phyloP scores from a whole-genome alignment of 2,329 filamentous ascomycete species.

The Curvularia spicifera region DNA sequence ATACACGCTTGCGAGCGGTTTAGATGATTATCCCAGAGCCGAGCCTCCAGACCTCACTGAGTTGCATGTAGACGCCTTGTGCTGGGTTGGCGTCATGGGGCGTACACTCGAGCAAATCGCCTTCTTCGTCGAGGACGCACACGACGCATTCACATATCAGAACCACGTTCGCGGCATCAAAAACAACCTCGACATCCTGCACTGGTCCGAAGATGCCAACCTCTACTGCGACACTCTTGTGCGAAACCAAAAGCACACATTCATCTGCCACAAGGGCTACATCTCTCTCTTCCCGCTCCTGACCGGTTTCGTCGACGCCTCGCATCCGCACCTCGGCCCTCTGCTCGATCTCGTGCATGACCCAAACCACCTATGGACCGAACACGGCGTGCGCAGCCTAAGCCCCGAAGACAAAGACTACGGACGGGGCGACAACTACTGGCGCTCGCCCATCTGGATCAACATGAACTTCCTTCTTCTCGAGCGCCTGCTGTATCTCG shows the following conservation, averaged over 20 bases:
- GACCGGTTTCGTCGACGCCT: constrained; percentile 74
- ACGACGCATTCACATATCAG: constrained; percentile 74
- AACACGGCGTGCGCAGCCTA: constrained; percentile 83
- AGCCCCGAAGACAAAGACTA: constrained; percentile 81
- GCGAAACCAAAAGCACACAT: constrained; percentile 80
- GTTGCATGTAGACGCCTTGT: constrained; percentile 89
- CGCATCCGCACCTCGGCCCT: constrained; percentile 74
- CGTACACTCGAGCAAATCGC: constrained; percentile 79
- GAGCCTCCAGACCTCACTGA: constrained; percentile 91
- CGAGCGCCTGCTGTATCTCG: constrained; percentile 65
- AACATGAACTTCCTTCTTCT: constrained; percentile 93
- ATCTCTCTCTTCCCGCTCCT: constrained; percentile 91
- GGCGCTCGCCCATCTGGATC: constrained; percentile 93
- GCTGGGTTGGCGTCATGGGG: constrained; percentile 95
- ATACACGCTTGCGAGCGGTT: constrained; percentile 84
- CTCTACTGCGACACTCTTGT: constrained; percentile 92
- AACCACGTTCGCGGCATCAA: constrained; percentile 74
- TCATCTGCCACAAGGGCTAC: constrained; percentile 94
- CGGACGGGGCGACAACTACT: constrained; percentile 91
- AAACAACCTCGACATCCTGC: constrained; percentile 83
- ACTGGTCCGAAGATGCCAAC: constrained; percentile 82
- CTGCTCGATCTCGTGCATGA: constrained; percentile 78
- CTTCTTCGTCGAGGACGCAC: constrained; percentile 69
- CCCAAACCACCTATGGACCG: constrained; percentile 82
- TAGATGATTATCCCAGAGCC: constrained; percentile 92